These are phyloP conservation scores for Globisporangium paddicum DNA, from an alignment of 352 stramenopile species.

Conservation along the genomic window DNA sequence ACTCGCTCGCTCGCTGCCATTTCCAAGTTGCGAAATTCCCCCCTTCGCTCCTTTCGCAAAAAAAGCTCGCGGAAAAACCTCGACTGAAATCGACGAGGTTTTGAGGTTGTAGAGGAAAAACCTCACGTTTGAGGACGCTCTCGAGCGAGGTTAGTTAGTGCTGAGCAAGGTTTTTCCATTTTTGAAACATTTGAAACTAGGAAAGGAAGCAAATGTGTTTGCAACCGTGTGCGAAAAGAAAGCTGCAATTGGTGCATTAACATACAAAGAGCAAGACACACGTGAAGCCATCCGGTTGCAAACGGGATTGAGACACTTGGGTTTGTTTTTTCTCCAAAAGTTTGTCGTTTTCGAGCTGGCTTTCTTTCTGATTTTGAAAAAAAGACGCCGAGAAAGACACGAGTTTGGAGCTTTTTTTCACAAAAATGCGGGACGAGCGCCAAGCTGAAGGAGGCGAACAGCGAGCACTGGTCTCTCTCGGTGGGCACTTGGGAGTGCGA, in stretches of 20 bases:
- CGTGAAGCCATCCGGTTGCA: background rate
- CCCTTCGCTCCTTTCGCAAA: background rate
- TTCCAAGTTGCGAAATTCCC: constrained; percentile 5
- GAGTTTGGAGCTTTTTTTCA: too few relatives aligned
- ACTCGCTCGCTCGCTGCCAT: background rate
- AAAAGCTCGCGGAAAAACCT: too few relatives aligned
- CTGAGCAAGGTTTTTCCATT: background rate
- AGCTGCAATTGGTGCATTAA: background rate
- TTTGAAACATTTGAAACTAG: too few relatives aligned
- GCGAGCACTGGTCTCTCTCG: background rate
- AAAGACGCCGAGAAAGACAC: too few relatives aligned
- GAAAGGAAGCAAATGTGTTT: background rate
- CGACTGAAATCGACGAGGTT: too few relatives aligned
- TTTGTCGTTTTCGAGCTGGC: background rate
- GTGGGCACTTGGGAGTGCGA: background rate
- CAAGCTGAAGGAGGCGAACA: background rate
- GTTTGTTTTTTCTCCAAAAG: constrained; percentile 9
- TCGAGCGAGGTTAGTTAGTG: background rate
- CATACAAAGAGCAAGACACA: background rate
- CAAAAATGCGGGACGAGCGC: background rate
- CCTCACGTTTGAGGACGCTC: too few relatives aligned
- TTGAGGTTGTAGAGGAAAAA: background rate
- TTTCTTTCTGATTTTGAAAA: constrained; percentile 7
- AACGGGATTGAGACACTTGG: constrained; percentile 2
- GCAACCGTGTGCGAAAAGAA: background rate